Evolutionary conservation across 441 rosid genomes (phyloP).

Genomic region (Erysimum pusillum): DNA sequence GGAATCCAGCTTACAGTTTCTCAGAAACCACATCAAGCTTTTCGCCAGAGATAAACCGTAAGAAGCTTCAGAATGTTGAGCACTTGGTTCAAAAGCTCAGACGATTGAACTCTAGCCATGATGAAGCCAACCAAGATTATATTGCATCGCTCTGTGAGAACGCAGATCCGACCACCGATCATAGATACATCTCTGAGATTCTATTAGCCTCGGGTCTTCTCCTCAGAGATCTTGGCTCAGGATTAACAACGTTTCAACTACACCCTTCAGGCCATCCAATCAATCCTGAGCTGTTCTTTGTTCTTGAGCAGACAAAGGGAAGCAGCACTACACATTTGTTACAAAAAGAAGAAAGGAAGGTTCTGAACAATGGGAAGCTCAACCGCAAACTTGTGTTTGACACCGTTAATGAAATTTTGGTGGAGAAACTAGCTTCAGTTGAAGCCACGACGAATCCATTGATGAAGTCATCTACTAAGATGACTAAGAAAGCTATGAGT

Average conservation of each 20-base stretch:
- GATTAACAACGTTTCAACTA: slow-evolving; percentile 69
- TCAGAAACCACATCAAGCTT: slow-evolving; percentile 51
- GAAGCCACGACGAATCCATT: slow-evolving; percentile 60
- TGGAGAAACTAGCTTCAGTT: slow-evolving; percentile 57
- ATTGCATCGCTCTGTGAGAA: slow-evolving; percentile 91
- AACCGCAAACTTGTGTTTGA: slow-evolving; percentile 85
- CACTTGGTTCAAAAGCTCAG: slow-evolving; percentile 84
- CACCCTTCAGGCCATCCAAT: slow-evolving; percentile 89
- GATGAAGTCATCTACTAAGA: slow-evolving; percentile 51
- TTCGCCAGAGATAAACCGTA: slow-evolving; percentile 71
- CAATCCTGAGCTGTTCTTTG: slow-evolving; percentile 83
- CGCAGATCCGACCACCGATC: slow-evolving; percentile 66
- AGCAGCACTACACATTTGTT: slow-evolving; percentile 47
- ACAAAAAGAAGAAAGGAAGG: slow-evolving; percentile 51
- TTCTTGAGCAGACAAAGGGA: slow-evolving; percentile 88
- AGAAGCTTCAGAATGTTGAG: slow-evolving; percentile 83
- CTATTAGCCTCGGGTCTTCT: slow-evolving; percentile 89
- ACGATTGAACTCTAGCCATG: slow-evolving; percentile 80
- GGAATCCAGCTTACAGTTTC: slow-evolving; percentile 58
- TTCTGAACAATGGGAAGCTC: slow-evolving; percentile 53
- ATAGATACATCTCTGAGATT: slow-evolving; percentile 93
- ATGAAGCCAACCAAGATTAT: slow-evolving; percentile 87
- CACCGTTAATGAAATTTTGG: slow-evolving; percentile 79
- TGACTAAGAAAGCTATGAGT: slow-evolving; percentile 61
- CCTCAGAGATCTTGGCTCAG: slow-evolving; percentile 78